Evolutionary conservation across 2,329 filamentous ascomycete species (phyloP).

Genomic region (Penicillium sp.): DNA sequence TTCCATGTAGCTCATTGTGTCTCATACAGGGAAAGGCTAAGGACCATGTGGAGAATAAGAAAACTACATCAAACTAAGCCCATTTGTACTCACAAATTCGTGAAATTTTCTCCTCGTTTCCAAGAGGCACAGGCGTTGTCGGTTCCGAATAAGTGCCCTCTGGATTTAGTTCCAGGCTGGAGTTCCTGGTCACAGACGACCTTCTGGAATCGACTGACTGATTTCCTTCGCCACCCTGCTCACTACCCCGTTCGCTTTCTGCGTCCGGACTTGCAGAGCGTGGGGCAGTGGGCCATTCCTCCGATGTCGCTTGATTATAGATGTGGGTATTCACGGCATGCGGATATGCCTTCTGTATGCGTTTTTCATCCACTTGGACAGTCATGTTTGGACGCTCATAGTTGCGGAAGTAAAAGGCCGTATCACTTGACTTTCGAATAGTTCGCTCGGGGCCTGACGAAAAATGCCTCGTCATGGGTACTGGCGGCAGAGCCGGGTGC

Average conservation of each 20-base stretch:
- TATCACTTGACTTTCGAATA: not conserved
- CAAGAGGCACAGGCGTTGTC: not conserved
- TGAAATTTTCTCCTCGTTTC: not conserved
- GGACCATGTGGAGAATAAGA: not conserved
- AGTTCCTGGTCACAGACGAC: not conserved
- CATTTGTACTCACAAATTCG: not conserved
- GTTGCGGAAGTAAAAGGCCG: not conserved
- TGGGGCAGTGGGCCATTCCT: not conserved
- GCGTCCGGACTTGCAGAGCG: not conserved
- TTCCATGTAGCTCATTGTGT: not conserved
- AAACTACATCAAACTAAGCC: not conserved
- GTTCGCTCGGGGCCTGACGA: not conserved
- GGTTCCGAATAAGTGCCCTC: not conserved
- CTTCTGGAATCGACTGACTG: not conserved
- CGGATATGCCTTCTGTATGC: not conserved
- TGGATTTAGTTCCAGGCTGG: not conserved
- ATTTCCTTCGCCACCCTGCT: not conserved
- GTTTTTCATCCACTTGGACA: not conserved
- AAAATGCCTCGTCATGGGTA: not conserved
- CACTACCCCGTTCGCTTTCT: not conserved
- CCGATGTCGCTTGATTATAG: not conserved
- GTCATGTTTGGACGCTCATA: constrained; percentile 1
- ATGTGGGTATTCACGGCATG: not conserved
- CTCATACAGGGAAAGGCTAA: not conserved
- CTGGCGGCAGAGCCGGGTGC: constrained; percentile 1